These are phyloP conservation scores for Yarrowia osloensis DNA, from an alignment of 805 yeast species.

Conservation along the genomic window DNA sequence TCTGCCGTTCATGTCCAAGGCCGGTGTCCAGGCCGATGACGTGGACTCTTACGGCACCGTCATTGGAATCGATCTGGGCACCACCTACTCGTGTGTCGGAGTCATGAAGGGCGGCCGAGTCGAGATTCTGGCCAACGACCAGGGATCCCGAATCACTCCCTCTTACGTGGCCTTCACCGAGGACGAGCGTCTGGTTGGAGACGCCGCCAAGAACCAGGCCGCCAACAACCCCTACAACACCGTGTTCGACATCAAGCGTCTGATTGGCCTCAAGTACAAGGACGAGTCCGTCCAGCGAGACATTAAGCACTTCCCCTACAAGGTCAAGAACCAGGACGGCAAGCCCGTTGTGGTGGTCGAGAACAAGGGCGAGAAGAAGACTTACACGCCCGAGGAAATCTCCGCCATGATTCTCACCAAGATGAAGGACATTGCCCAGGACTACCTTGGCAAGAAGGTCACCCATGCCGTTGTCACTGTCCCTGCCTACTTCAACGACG, in stretches of 20 bases:
- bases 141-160: conserved; percentile 96
- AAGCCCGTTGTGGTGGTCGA: conserved; percentile 82
- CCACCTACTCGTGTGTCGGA: conserved; percentile 97
- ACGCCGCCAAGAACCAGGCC: conserved; percentile 95
- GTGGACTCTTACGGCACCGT: conserved; percentile 52
- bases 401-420: conserved; percentile 89
- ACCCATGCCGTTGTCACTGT: conserved; percentile 91
- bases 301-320: conserved; percentile 79
- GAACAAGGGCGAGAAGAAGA: conserved; percentile 69
- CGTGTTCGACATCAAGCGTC: conserved; percentile 86
- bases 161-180: conserved; percentile 92
- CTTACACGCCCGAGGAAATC: conserved; percentile 88
- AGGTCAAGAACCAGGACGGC: conserved; percentile 66
- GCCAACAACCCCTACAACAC: conserved; percentile 86
- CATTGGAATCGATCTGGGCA: conserved; percentile 95
- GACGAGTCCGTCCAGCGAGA: conserved; percentile 82
- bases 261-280: conserved; percentile 78
- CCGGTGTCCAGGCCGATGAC: conserved; percentile 41
- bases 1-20: conserved; percentile 42
- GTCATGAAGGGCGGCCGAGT: conserved; percentile 82
- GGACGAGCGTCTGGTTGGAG: conserved; percentile 91
- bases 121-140: conserved; percentile 92
- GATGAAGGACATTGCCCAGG: conserved; percentile 93
- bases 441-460: conserved; percentile 78
- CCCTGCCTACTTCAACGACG: conserved; percentile 91